Evolutionary conservation across 2,329 filamentous ascomycete genomes (phyloP).

Genomic region (Cryoendolithus antarcticus): DNA sequence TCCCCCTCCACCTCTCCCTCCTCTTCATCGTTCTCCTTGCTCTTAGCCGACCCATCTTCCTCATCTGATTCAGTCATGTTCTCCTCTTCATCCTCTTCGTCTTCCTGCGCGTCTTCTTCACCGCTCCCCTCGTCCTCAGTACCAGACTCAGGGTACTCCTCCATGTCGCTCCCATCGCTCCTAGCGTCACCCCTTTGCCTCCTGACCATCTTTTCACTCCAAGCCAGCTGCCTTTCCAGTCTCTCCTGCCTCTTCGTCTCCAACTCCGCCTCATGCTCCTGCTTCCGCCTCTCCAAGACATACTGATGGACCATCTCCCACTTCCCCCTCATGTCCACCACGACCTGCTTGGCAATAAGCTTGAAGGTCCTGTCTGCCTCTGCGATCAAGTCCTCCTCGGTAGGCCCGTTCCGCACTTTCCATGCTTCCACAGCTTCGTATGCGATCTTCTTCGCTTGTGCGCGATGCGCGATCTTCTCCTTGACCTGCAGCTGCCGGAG

Average conservation of each 20-base stretch:
- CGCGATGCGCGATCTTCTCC: slow-evolving; percentile 66
- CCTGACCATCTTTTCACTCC: slow-evolving; percentile 19
- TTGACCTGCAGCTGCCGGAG: slow-evolving; percentile 69
- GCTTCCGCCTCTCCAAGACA: slow-evolving; percentile 43
- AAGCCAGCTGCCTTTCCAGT: slow-evolving; percentile 43
- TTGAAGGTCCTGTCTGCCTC: slow-evolving; percentile 57
- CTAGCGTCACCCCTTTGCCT: slow-evolving; percentile 19
- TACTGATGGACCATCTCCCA: slow-evolving; percentile 48
- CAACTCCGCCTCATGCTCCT: slow-evolving; percentile 50
- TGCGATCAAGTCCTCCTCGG: slow-evolving; percentile 65
- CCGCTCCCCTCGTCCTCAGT: slow-evolving; percentile 21
- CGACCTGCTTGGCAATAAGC: slow-evolving; percentile 59
- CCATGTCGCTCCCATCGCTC: slow-evolving; percentile 9
- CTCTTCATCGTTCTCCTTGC: slow-evolving; percentile 32
- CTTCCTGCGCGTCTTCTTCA: slow-evolving; percentile 31
- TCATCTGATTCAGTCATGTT: slow-evolving; percentile 53
- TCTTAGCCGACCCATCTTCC: slow-evolving; percentile 39
- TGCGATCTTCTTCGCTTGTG: slow-evolving; percentile 67
- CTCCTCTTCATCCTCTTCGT: slow-evolving; percentile 31
- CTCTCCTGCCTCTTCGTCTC: slow-evolving; percentile 60
- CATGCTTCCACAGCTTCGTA: slow-evolving; percentile 67
- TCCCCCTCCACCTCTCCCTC: slow-evolving; percentile 45
- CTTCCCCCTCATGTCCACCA: slow-evolving; percentile 49
- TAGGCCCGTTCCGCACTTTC: slow-evolving; percentile 60
- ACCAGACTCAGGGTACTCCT: slow-evolving; percentile 14